These are phyloP conservation scores for Mycena alexandri DNA, from an alignment of 768 basidiomycete species.

Conservation along the genomic window DNA sequence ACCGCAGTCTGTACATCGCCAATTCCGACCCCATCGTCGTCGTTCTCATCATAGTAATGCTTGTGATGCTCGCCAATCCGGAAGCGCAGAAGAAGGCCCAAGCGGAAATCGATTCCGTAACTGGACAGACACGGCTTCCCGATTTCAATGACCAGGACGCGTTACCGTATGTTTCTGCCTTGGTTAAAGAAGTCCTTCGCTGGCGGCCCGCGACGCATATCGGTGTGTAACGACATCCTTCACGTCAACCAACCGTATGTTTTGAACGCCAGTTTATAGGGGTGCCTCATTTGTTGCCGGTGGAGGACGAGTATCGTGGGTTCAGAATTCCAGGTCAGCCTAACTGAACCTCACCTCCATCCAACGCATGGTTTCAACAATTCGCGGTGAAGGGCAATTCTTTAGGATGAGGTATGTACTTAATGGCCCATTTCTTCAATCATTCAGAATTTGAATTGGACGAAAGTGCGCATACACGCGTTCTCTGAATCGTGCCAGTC, in stretches of 20 bases:
- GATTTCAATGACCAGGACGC: conserved; percentile 39
- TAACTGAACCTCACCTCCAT: background rate
- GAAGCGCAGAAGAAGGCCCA: conserved; percentile 48
- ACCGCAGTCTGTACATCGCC: conserved; percentile 14
- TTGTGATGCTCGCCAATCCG: conserved; percentile 45
- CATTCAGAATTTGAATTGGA: conserved; percentile 41
- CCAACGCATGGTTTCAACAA: background rate
- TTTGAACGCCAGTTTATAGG: too few species aligned
- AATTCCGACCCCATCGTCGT: conserved; percentile 18
- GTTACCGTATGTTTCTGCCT: conserved; percentile 39
- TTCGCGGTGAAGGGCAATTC: conserved; percentile 25
- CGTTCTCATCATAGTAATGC: conserved; percentile 40
- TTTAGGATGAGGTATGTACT: conserved; percentile 34
- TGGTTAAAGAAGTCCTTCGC: conserved; percentile 19
- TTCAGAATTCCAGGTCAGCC: conserved; percentile 50
- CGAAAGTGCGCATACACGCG: conserved; percentile 31
- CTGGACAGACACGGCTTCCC: conserved; percentile 45
- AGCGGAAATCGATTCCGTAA: conserved; percentile 46
- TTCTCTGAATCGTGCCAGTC: background rate
- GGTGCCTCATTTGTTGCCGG: conserved; percentile 41
- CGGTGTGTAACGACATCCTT: conserved; percentile 1
- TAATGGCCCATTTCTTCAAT: background rate
- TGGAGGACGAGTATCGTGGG: conserved; percentile 52
- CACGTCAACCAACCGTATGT: too few species aligned
- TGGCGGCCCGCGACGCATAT: conserved; percentile 25